Percentiles rank a stretch among this genome's conserved stretches.
These are phyloP conservation scores for Verticillium longisporum DNA, from an alignment of 2,329 filamentous ascomycete species.

Conservation along the genomic window DNA sequence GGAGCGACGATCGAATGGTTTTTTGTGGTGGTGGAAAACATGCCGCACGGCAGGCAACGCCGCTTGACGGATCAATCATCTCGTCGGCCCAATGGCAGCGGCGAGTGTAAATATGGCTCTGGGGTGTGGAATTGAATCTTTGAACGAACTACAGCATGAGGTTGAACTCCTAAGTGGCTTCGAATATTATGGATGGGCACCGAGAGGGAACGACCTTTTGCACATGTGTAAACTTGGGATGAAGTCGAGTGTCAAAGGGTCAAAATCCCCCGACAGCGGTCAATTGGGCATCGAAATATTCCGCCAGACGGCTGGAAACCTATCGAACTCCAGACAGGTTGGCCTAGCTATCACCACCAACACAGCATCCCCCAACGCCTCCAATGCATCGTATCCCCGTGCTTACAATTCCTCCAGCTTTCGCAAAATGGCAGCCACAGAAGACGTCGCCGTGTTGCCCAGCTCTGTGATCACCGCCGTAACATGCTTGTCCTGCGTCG, in stretches of 20 bases:
- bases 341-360: not conserved
- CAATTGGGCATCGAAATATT: not conserved
- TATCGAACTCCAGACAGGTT: not conserved
- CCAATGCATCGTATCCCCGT: not conserved
- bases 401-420: slow-evolving; percentile 49
- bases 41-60: not conserved
- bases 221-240: not conserved
- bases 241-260: not conserved
- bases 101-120: not conserved
- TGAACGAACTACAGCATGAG: not conserved
- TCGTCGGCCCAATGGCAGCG: not conserved
- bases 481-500: slow-evolving; percentile 80
- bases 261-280: not conserved
- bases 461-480: slow-evolving; percentile 88
- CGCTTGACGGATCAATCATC: not conserved
- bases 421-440: slow-evolving; percentile 61
- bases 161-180: not conserved
- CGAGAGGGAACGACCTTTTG: not conserved
- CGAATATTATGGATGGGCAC: not conserved
- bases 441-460: slow-evolving; percentile 77
- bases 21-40: not conserved
- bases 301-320: not conserved
- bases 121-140: not conserved
- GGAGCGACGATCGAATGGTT: not conserved
- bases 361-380: not conserved